phyloP scores from a whole-genome alignment of 192 early-diverging fungal genomes.

The Chytriomyces sp. region DNA sequence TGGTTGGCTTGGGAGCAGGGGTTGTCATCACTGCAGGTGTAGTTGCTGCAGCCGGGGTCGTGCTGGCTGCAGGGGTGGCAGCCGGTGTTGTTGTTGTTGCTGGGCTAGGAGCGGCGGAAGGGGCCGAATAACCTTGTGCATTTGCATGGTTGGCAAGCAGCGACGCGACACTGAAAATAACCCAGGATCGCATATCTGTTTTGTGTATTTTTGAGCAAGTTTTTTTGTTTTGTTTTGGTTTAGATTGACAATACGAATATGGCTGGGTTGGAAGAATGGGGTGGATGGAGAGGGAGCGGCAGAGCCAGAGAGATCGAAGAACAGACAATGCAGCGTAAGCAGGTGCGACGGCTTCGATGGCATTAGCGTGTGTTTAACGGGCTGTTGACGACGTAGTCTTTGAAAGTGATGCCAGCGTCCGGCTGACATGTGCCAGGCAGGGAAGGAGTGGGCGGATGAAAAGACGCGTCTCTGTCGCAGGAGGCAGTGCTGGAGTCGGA shows the following conservation, averaged over 20 bases:
- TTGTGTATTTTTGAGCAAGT: not conserved
- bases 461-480: not conserved
- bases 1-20: not conserved
- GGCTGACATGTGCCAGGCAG: not conserved
- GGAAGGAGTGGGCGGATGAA: not conserved
- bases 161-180: conserved; percentile 4
- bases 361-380: not conserved
- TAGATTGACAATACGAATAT: not conserved
- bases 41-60: not conserved
- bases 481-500: not conserved
- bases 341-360: not conserved
- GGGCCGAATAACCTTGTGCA: not conserved
- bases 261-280: not conserved
- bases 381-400: not conserved
- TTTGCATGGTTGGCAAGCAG: not conserved
- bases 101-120: not conserved
- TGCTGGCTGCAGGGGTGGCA: not conserved
- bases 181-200: conserved; percentile 15
- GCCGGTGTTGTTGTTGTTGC: not conserved
- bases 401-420: not conserved
- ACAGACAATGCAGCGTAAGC: not conserved
- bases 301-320: not conserved
- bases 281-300: not conserved
- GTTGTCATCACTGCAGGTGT: not conserved
- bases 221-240: not conserved